Evolutionary conservation across 2,329 filamentous ascomycete species (phyloP).

Genomic region (Sclerotinia nivalis): DNA sequence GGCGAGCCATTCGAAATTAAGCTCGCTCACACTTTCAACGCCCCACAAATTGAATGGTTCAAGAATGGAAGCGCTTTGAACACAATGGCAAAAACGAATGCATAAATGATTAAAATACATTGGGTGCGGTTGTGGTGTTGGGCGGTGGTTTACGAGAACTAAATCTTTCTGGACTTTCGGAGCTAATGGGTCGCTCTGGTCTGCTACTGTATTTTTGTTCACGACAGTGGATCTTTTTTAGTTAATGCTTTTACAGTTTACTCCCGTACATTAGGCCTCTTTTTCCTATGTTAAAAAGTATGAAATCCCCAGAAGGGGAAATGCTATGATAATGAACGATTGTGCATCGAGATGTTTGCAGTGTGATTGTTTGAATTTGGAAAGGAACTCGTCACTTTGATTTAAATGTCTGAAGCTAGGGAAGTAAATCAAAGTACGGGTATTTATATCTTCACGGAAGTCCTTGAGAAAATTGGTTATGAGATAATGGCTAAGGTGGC

Average conservation of each 20-base stretch:
- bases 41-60: conserved; percentile 98
- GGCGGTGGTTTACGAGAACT: conserved; percentile 18
- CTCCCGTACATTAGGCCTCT: conserved; percentile 22
- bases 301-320: conserved; percentile 11
- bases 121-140: conserved; percentile 16
- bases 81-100: conserved; percentile 82
- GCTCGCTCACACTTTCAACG: conserved; percentile 96
- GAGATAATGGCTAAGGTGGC: background rate
- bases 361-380: background rate
- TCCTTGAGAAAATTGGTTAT: background rate
- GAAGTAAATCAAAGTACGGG: background rate
- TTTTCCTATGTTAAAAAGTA: conserved; percentile 22
- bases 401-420: background rate
- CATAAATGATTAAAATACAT: conserved; percentile 22
- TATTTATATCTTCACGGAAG: background rate
- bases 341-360: background rate
- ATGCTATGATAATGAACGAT: conserved; percentile 5
- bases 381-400: background rate
- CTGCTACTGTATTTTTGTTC: conserved; percentile 26
- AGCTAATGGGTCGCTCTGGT: conserved; percentile 22
- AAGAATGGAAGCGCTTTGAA: conserved; percentile 96
- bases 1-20: conserved; percentile 78
- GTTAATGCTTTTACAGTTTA: conserved; percentile 21
- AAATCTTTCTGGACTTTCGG: conserved; percentile 19
- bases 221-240: conserved; percentile 18